Base-by-base conservation (phyloP, 2,329 filamentous ascomycete genomes). In the Phialophora expanda region DNA sequence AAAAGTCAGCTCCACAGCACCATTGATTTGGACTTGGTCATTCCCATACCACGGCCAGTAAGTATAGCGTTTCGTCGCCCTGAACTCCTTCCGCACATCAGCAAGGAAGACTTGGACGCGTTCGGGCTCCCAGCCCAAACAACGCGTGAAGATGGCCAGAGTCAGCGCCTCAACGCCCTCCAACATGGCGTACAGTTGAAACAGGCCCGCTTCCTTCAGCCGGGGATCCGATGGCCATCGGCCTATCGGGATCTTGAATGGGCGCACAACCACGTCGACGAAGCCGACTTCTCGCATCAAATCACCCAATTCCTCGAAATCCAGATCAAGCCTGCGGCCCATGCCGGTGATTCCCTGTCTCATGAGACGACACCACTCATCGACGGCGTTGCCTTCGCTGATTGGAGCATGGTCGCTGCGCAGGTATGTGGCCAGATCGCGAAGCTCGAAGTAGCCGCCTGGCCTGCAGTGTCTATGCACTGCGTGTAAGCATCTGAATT, bases 271-370 rank as follows among this genome's bases (percentile, higher is more conserved):
- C n/a, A 75, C 65, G 32, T 73, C 62, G 12, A 72, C 66, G 54
- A 77, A 77, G 1, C 70, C 70, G 12, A 73, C 71, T 4, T 72
- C 64, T 28, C 69, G 59, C 46, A 77, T 53, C 30, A 64, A 17
- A 38, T 67, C 51, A 14, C 46, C 55, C 56, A 67, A 30, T 24
- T 60, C 56, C 41, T 64, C 59, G 17, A 60, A 66, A 56, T 83
- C n/a, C 74, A 76, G 56, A 76, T 67, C 58, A 74, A 74, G 11
- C 77, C 67, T 55, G 78, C 77, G 55, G 78, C 78, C 83, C 84
- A 86, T 70, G 83, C 80, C 44, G 79, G 76, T 30, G 84, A 77
- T 11, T 79, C 75, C 67, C 56, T 67, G 56, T 46, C 56, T 38
- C 65, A 67, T 64, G 17, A 67, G 61, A n/a, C 48, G 54, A 59